Evolutionary conservation across 805 yeast species (phyloP), one percentile per base, ranked within the genome.

Genomic region (Jamesozyma spencerorum): DNA sequence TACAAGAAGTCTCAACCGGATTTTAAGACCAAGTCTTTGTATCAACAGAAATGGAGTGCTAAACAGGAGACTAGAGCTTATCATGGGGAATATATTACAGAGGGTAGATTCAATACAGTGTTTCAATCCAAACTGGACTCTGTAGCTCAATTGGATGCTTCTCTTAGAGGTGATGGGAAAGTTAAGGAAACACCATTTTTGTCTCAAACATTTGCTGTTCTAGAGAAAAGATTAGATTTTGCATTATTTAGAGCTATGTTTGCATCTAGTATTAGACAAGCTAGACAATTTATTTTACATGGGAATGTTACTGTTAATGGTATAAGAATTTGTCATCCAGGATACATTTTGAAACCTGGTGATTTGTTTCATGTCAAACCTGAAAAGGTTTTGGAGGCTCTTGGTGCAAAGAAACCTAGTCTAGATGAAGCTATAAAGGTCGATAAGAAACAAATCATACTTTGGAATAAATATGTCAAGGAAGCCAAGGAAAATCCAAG

Each of bases 41-140:
- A 72, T 65, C 95, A 85, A 64, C 95, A 90, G 63, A 86, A 87
- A 64, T 92, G 95, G 90, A 65, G 72, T 5, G 81, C 96, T 38
- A 90, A 92, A 62, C 81, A 78, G 58, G 96, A 88, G 58, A 81
- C 97, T 6, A 77, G 98, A 65, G 81, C 90, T 1, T 90, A 90
- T 62, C 98, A 90, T 60, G 98, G 98, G 52, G 97, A 92, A 56
- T 85, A 82, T 59, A 62, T 90, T 41, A 83, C 90, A 1, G 98
- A 92, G 60, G 68, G 75, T 15, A 77, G 88, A 57, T 84, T 87
- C 81, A 81, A 82, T 57, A 65, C 77, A 7, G 62, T 73, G 37
- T 88, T 90, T 65, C 68, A 77, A 40, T 69, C 71, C 36, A 78
- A 80, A 44, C 69, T 87, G 50, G 79, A 82, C 44, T 84, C 94